Base-by-base conservation (phyloP, 257 asterid species). In the Solanum medicagineum region DNA sequence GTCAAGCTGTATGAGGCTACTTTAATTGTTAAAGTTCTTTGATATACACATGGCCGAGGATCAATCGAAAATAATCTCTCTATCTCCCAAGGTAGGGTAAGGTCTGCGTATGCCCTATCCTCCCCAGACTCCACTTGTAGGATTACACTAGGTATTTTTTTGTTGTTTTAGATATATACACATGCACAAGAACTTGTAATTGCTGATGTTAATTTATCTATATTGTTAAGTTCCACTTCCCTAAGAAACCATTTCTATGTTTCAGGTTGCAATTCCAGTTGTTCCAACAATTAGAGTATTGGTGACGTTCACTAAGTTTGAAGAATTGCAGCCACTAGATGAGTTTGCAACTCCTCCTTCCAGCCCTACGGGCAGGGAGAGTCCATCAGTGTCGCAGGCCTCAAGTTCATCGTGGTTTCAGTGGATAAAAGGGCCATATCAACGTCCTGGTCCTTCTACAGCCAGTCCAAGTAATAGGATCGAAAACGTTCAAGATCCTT, bases 341-440 rank as follows among this genome's bases (percentile, higher is more conserved):
- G 99, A 94, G 87, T 94, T 93, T 70, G 86, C 95, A 16, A 94
- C 98, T 10, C 98, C 99, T 51, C 99, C 99, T 68, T 91, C 98
- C 20, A 94, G 98, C 42, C 98, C 98, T 83, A 87, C 89, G 8
- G 89, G 87, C 85, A 89, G 63, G 84, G 98, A 93, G 84, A 93
- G 93, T 91, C 91, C 97, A 7, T 20, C 89, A 13, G 84, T 86
- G 83, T 17, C 26, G 54, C 93, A 89, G 86, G 19, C 97, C 17
- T 89, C 98, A 10, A 90, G 85, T 85, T 89, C 98, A 8, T 95
- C 99, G 36, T 95, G 99, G 98, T 95, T 96, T 90, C 98, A 94
- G 88, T 96, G 98, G 98, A 92, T 94, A 84, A 96, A 95, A 90
- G 83, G 96, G 85, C 94, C 98, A 1, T 95, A 95, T 86, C 94